phyloP scores from a whole-genome alignment of 768 basidiomycete species.

The Rubroboletus pulcherrimus region DNA sequence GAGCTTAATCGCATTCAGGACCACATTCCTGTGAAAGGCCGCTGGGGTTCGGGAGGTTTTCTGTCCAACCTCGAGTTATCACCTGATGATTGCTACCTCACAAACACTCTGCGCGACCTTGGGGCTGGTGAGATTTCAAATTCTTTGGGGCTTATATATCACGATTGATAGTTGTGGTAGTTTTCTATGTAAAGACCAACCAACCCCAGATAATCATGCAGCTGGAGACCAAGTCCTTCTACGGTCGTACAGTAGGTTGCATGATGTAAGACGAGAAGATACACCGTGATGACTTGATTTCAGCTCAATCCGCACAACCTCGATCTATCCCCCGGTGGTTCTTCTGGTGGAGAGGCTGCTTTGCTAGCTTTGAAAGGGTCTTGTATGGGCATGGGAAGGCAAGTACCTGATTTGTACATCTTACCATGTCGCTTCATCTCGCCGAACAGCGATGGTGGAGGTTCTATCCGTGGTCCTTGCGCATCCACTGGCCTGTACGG shows the following conservation, averaged over 20 bases:
- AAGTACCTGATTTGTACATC: conserved; percentile 12
- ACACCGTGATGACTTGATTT: neutral
- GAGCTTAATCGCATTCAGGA: conserved; percentile 27
- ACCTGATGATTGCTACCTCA: conserved; percentile 28
- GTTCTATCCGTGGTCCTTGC: conserved; percentile 38
- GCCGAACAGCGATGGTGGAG: conserved; percentile 31
- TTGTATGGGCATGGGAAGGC: conserved; percentile 43
- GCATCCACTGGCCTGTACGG: conserved; percentile 40
- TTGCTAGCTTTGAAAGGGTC: conserved; percentile 44
- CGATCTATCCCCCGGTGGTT: conserved; percentile 45
- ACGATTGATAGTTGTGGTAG: conserved; percentile 16
- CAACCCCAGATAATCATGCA: conserved; percentile 42
- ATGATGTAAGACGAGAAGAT: neutral
- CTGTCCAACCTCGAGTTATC: conserved; percentile 21
- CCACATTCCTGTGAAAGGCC: conserved; percentile 39
- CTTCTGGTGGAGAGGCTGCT: conserved; percentile 51
- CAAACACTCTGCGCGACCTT: conserved; percentile 36
- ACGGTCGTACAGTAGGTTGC: conserved; percentile 28
- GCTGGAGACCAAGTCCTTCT: conserved; percentile 33
- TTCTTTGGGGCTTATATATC: neutral
- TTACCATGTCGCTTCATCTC: neutral
- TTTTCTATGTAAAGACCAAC: conserved; percentile 44
- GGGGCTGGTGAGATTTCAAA: conserved; percentile 36
- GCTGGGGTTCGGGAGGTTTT: conserved; percentile 37
- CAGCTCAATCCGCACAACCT: conserved; percentile 46